Percentiles rank a stretch among this genome's conserved stretches.
Conservation (phyloP, 352 stramenopile species). For the Elongisporangium anandrum region DNA sequence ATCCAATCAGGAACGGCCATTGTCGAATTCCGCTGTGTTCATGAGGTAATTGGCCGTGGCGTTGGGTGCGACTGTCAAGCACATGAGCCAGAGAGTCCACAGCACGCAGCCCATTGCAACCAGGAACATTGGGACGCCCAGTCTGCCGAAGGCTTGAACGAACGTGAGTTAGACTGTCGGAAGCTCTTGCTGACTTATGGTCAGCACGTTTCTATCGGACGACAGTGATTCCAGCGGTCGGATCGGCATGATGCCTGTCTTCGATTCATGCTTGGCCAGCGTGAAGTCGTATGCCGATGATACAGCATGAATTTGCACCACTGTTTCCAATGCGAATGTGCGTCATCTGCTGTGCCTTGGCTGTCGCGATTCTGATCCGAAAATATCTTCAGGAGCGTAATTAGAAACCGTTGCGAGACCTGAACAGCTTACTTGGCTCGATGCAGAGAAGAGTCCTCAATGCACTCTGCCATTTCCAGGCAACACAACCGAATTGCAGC, state of each 20-base stretch:
- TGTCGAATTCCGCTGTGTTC: slow-evolving; percentile 26
- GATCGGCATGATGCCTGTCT: not conserved
- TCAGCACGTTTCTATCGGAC: not conserved
- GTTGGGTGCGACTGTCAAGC: slow-evolving; percentile 21
- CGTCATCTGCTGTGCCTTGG: too few relatives aligned
- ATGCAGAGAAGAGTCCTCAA: too few relatives aligned
- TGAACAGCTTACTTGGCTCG: too few relatives aligned
- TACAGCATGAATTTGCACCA: not conserved
- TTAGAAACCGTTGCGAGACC: too few relatives aligned
- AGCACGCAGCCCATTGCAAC: slow-evolving; percentile 13
- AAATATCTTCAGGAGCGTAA: too few relatives aligned
- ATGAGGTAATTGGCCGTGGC: slow-evolving; percentile 22
- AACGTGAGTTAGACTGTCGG: slow-evolving; percentile 8
- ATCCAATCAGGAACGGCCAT: slow-evolving; percentile 21
- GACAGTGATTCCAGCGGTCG: not conserved
- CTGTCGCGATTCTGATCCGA: too few relatives aligned
- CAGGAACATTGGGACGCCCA: slow-evolving; percentile 13
- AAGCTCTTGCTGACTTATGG: not conserved
- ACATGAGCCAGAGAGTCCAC: slow-evolving; percentile 30
- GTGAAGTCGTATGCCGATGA: not conserved
- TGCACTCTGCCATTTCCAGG: too few relatives aligned
- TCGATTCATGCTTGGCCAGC: not conserved
- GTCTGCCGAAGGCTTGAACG: slow-evolving; percentile 9
- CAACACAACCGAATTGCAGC: too few relatives aligned
- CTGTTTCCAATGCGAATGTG: too few relatives aligned